Evolutionary conservation across 305 asterid genomes (phyloP), one percentile per base, ranked within the genome.

Genomic region (Ilex paraguariensis): DNA sequence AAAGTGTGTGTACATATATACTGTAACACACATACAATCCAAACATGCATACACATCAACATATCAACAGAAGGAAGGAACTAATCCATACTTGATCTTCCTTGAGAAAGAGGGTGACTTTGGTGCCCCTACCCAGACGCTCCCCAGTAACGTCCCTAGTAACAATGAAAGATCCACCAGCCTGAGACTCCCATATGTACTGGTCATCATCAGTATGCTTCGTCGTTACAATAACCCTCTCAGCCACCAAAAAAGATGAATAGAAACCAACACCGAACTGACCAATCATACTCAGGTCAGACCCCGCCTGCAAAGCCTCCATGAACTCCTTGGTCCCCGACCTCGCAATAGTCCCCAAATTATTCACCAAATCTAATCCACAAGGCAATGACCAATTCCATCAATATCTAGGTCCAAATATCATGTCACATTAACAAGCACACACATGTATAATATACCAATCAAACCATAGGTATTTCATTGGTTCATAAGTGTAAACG

Each of bases 271-370:
- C 79, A 40, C 82, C 74, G 52, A 76, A 77, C 60, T 78, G 83
- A 3, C 83, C 83, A 46, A 78, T 78, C 83, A 78, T 78, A 51
- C 80, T 78, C 7, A 78, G 80, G 65, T 78, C 80, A 55, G 77
- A 80, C 6, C 83, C 83, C 13, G 83, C 80, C 30, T 58, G 61
- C 21, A 77, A 54, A 0, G 78, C 78, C 60, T 73, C 76, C 76
- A 77, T 73, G 44, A 74, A 73, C 48, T 72, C 77, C 57, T 77
- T 74, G 0, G 79, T 73, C 17, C 82, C 79, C 21, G 78, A 77
- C 62, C 71, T 72, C 0, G 78, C 75, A 31, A 77, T 77, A 44
- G 81, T 77, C n/a, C 82, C 76, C 44, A 73, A 45, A 51, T 73
- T 70, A 65, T 75, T 73, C 60, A 76, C 79, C 65, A 77, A 57